Evolutionary conservation across 495 filamentous ascomycete species (phyloP), one percentile per base, ranked within the genome.

Genomic region (Podospora sp.): DNA sequence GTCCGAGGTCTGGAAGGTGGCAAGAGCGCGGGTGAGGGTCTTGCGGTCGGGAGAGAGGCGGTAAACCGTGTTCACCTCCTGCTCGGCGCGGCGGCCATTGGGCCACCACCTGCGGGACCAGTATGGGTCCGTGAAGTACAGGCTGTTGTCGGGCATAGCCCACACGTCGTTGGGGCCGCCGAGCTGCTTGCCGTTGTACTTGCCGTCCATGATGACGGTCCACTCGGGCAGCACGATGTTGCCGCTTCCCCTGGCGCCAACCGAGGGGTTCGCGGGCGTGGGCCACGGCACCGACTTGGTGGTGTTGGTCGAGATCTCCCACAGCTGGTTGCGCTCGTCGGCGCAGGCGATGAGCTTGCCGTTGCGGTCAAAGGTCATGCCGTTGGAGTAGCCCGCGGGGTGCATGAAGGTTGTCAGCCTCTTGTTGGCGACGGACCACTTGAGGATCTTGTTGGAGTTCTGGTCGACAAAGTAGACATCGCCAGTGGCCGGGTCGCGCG

Each of bases 261-360:
- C 65, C 18, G 6, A 6, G 49, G 65, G 59, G 22, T 67, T 67
- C 27, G 61, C 57, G 58, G 65, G 26, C 65, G 35, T 24, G 65
- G 65, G 65, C 35, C 46, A 67, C 59, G 65, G 65, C 57, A 67
- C 59, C 18, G 65, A 67, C 36, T 67, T 67, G 3, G 65, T 67
- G 46, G 62, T 27, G 18, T 67, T 67, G 8, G 65, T 67, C 65
- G 65, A 67, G 49, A 67, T 67, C 59, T 67, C 65, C 65, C 65
- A 67, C 65, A 67, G 65, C 65, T 67, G 65, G 65, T 67, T 67
- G 65, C 65, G 65, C 65, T 67, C 65, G 65, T 67, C 65, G 65
- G 65, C 65, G 59, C 65, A 67, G 26, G 65, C 65, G 27, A 67
- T 67, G 26, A 67, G 65, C 65, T 57, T 67, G 65, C 65, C 65